A percentile compares a stretch with the other conserved stretches of the same genome.
Conservation (phyloP, 1,284 basidiomycete genomes). For the Rhodofomes roseus region DNA sequence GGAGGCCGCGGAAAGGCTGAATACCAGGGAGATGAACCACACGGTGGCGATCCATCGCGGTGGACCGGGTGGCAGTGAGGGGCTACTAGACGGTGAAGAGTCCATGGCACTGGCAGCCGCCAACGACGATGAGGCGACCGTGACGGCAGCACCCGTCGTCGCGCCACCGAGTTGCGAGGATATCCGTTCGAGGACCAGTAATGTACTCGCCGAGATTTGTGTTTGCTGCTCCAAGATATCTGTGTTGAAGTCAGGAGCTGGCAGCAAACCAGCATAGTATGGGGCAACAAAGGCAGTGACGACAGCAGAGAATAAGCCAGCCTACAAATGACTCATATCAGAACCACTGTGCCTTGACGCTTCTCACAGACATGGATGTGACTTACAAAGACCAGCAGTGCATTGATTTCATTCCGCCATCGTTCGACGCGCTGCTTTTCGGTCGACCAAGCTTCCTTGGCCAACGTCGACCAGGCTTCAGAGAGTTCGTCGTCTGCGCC, state of each 20-base stretch:
- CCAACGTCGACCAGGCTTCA: too few species aligned
- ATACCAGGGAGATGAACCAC: constrained; percentile 1
- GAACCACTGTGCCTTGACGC: too few species aligned
- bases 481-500: too few species aligned
- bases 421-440: too few species aligned
- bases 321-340: background rate
- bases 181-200: background rate
- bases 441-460: too few species aligned
- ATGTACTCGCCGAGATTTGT: background rate
- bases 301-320: constrained; percentile 1
- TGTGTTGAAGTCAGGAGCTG: background rate
- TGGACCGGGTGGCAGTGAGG: background rate
- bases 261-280: background rate
- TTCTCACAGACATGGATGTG: too few species aligned
- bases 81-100: too few species aligned
- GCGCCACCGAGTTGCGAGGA: background rate
- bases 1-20: background rate
- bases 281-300: background rate
- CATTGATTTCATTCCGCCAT: too few species aligned
- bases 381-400: too few species aligned
- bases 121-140: too few species aligned
- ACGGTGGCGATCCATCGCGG: background rate
- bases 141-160: too few species aligned
- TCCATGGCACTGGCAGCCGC: too few species aligned
- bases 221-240: background rate